Conservation (phyloP, 768 basidiomycete species). For the Tricholoma matsutake region DNA sequence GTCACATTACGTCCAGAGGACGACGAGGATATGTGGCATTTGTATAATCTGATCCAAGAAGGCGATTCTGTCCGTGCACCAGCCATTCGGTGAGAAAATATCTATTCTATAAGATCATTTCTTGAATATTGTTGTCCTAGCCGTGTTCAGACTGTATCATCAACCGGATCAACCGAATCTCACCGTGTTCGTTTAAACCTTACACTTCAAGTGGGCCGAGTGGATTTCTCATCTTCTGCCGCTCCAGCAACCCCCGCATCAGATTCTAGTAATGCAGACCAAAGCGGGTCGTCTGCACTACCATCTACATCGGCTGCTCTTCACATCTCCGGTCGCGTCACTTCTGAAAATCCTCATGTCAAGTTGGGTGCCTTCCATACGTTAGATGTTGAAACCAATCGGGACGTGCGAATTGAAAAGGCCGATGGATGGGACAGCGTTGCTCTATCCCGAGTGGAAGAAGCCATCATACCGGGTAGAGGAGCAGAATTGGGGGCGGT, state of each 20-base stretch:
- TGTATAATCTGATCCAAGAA: slow-evolving; percentile 93
- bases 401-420: slow-evolving; percentile 90
- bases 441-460: slow-evolving; percentile 75
- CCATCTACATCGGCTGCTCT: slow-evolving; percentile 52
- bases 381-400: slow-evolving; percentile 86
- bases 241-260: slow-evolving; percentile 46
- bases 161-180: slow-evolving; percentile 93
- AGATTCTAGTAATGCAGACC: slow-evolving; percentile 32
- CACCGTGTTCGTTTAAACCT: slow-evolving; percentile 83
- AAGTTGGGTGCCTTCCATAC: slow-evolving; percentile 94
- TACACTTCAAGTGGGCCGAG: slow-evolving; percentile 74
- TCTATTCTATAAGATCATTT: not conserved
- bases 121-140: slow-evolving; percentile 34
- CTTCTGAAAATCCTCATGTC: slow-evolving; percentile 83
- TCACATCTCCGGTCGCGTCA: slow-evolving; percentile 85
- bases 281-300: slow-evolving; percentile 34
- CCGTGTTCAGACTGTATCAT: slow-evolving; percentile 84
- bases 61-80: slow-evolving; percentile 85
- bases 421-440: slow-evolving; percentile 89
- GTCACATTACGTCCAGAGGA: slow-evolving; percentile 95
- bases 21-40: slow-evolving; percentile 99
- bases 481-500: slow-evolving; percentile 97
- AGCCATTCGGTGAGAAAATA: slow-evolving; percentile 63
- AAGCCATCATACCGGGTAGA: slow-evolving; percentile 87
- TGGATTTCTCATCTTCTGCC: slow-evolving; percentile 78